Evolutionary conservation across 306 rosid species (phyloP), one percentile per base, ranked within the genome.

Genomic region (Quercus berberidifolia): DNA sequence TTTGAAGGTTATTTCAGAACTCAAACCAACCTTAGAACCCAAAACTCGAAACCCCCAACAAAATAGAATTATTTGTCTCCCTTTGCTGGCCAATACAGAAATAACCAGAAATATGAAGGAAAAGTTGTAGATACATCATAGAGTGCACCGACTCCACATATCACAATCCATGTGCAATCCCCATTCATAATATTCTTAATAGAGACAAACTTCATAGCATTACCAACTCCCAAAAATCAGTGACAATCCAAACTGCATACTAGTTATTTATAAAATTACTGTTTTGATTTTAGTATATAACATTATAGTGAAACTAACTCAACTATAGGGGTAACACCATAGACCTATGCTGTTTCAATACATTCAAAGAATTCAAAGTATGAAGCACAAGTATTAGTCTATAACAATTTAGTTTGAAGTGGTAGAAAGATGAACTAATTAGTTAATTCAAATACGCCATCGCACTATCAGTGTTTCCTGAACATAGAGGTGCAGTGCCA

Each of bases 181-280:
- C 5, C 10, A 71, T 54, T 23, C 74, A 70, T 71, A 35, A 68
- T 14, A 20, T 9, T 30, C 74, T 38, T 26, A 25, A 80, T 46
- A 49, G 78, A 65, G 74, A 69, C 35, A 35, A 52, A 55, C 63
- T 63, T 55, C 26, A 75, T 69, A 78, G 7, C 38, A 60, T 10
- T 59, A 25, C 79, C 21, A 57, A 2, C 12, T 54, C 69, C 31
- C 21, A 12, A 58, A 74, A 33, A 58, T 38, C 55, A 35, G 5
- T 2, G 15, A 33, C 12, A 20, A 59, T 59, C 67, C 30, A 59
- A 59, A 21, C 31, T 59, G 33, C 67, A 23, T 23, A 20, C 33
- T 23, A 23, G 2, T 9, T 59, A 59, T 59, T 14, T 12, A 59
- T 21, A 41, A 41, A 41, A 41, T 41, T 41, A 7, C 46, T 8